These are phyloP conservation scores for Penicillium olsonii DNA, from an alignment of 2,329 filamentous ascomycete genomes.

Conservation along the genomic window DNA sequence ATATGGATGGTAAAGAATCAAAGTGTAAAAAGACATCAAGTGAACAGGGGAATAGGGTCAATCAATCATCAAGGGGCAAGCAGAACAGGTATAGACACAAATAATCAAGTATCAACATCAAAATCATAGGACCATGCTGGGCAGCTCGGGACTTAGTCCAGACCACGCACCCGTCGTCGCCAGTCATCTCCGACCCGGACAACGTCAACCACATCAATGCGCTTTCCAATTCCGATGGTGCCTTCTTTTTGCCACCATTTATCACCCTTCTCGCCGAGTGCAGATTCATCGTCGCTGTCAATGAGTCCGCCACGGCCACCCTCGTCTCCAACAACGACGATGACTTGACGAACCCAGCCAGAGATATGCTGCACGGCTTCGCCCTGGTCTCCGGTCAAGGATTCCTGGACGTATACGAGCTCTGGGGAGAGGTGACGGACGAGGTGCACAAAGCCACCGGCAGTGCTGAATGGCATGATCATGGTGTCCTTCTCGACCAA, in stretches of 20 bases:
- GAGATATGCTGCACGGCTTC: conserved; percentile 68
- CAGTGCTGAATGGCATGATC: conserved; percentile 84
- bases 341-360: conserved; percentile 62
- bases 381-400: conserved; percentile 74
- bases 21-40: conserved; percentile 9
- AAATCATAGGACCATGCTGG: conserved; percentile 12
- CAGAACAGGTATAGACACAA: conserved; percentile 25
- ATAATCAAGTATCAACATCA: conserved; percentile 26
- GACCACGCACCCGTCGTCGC: conserved; percentile 72
- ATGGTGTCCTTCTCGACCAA: conserved; percentile 83
- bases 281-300: conserved; percentile 69
- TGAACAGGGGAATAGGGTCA: conserved; percentile 26
- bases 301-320: conserved; percentile 71
- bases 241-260: conserved; percentile 69
- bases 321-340: conserved; percentile 60
- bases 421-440: conserved; percentile 83
- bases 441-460: conserved; percentile 81
- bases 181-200: conserved; percentile 83
- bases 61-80: conserved; percentile 26
- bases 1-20: neutral
- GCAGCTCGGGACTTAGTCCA: conserved; percentile 48
- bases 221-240: conserved; percentile 81
- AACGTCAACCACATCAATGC: conserved; percentile 84
- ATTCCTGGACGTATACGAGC: conserved; percentile 84
- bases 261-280: conserved; percentile 39